Conservation (phyloP, 2,329 filamentous ascomycete genomes). For the Chalaropsis thielavioides region DNA sequence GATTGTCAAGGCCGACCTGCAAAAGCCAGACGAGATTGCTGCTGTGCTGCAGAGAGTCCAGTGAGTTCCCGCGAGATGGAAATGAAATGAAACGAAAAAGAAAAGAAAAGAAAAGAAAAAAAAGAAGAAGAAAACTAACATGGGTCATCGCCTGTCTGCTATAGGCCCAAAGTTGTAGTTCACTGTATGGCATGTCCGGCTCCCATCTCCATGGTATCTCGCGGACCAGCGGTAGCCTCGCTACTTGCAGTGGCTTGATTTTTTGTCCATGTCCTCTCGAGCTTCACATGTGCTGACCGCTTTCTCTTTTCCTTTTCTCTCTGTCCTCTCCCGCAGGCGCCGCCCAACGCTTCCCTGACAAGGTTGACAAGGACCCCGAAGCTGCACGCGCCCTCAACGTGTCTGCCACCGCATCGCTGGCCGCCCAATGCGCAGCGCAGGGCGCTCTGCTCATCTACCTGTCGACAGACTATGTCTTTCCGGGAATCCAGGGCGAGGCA, state of each 20-base stretch:
- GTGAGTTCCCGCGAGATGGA: conserved; percentile 27
- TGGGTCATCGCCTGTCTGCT: conserved; percentile 3
- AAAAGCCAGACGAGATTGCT: conserved; percentile 33
- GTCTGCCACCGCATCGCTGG: conserved; percentile 51
- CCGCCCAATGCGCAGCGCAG: conserved; percentile 47
- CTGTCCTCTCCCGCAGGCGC: conserved; percentile 41
- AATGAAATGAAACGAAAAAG: neutral
- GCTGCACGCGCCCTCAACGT: conserved; percentile 63
- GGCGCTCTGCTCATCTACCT: conserved; percentile 58
- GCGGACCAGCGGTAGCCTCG: neutral
- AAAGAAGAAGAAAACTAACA: neutral
- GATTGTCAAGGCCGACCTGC: conserved; percentile 46
- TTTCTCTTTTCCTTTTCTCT: conserved; percentile 5
- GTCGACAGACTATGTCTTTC: conserved; percentile 70
- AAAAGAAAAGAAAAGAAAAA: neutral
- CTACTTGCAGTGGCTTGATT: neutral
- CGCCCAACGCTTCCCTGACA: conserved; percentile 76
- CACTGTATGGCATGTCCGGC: conserved; percentile 47
- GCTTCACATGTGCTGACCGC: neutral
- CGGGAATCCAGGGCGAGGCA: conserved; percentile 60
- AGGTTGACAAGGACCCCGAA: conserved; percentile 65
- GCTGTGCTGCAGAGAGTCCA: conserved; percentile 38
- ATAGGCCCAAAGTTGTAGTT: conserved; percentile 64
- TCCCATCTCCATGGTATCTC: neutral
- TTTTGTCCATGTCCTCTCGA: neutral